Percentiles rank a stretch among this genome's conserved stretches.
Conservation (phyloP, 1,139 yeast genomes). For the Kodamaea fungicola region DNA sequence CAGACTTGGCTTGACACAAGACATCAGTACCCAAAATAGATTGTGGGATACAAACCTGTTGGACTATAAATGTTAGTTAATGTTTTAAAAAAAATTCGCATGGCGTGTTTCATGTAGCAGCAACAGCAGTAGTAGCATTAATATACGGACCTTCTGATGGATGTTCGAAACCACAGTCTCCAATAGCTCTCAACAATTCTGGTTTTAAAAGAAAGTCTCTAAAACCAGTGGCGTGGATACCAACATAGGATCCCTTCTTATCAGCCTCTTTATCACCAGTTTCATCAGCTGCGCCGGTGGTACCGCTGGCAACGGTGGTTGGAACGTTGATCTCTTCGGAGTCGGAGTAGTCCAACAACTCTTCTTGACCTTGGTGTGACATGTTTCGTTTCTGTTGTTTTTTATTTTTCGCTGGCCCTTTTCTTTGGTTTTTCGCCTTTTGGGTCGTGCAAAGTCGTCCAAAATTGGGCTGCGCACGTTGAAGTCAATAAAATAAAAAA, state of each 20-base stretch:
- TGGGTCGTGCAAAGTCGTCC: not conserved
- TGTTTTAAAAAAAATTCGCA: not conserved
- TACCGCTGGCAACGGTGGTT: slow-evolving; percentile 52
- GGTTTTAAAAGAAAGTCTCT: slow-evolving; percentile 96
- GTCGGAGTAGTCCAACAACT: slow-evolving; percentile 96
- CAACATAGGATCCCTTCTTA: slow-evolving; percentile 96
- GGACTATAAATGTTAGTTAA: slow-evolving; percentile 53
- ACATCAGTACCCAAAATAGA: slow-evolving; percentile 97
- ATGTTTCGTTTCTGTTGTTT: slow-evolving; percentile 20
- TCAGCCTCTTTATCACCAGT: slow-evolving; percentile 55
- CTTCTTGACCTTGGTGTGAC: slow-evolving; percentile 98
- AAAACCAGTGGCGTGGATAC: slow-evolving; percentile 97
- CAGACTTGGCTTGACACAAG: slow-evolving; percentile 98
- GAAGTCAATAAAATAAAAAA: not conserved
- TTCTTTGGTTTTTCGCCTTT: not conserved
- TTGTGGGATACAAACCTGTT: slow-evolving; percentile 98
- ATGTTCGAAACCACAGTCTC: slow-evolving; percentile 99
- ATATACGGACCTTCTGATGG: slow-evolving; percentile 92
- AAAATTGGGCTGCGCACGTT: slow-evolving; percentile 1
- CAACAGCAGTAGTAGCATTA: not conserved
- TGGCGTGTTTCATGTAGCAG: not conserved
- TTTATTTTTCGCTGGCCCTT: slow-evolving; percentile 1
- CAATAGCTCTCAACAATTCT: slow-evolving; percentile 93
- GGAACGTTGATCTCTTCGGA: slow-evolving; percentile 91
- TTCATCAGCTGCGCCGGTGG: slow-evolving; percentile 48